These are phyloP conservation scores for Hirschioporus abietinus DNA, from an alignment of 768 basidiomycete genomes.

Conservation along the genomic window DNA sequence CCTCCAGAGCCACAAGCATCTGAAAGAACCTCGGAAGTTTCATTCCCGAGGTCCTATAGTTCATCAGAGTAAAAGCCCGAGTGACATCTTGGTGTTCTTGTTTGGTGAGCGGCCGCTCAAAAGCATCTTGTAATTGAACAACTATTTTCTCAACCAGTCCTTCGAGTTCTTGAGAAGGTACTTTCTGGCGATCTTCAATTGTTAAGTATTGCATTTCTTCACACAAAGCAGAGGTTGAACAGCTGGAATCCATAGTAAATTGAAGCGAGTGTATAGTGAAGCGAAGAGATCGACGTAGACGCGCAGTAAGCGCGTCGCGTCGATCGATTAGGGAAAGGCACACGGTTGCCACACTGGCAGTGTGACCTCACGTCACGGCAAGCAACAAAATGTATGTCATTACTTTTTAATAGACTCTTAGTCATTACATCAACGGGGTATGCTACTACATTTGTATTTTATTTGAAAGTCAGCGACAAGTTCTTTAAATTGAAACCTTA, in stretches of 20 bases:
- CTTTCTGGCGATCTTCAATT: background rate
- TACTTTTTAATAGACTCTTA: background rate
- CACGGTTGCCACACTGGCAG: background rate
- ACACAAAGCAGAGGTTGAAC: background rate
- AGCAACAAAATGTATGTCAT: background rate
- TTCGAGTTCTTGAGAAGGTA: background rate
- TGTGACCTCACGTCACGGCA: background rate
- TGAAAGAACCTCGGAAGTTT: conserved; percentile 12
- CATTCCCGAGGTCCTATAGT: background rate
- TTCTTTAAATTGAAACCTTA: background rate
- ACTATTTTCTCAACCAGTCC: background rate
- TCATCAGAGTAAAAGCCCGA: background rate
- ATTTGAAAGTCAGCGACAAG: background rate
- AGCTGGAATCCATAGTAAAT: background rate
- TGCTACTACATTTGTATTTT: background rate
- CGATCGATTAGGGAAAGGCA: background rate
- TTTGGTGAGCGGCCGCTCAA: background rate
- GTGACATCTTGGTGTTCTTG: background rate
- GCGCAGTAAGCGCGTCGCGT: background rate
- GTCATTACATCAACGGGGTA: background rate
- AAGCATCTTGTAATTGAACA: background rate
- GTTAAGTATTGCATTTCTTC: background rate
- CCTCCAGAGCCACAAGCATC: conserved; percentile 12
- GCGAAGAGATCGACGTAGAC: background rate
- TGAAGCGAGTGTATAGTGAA: background rate